Evolutionary conservation across 305 asterid species (phyloP).

Genomic region (Fraxinus albicans): DNA sequence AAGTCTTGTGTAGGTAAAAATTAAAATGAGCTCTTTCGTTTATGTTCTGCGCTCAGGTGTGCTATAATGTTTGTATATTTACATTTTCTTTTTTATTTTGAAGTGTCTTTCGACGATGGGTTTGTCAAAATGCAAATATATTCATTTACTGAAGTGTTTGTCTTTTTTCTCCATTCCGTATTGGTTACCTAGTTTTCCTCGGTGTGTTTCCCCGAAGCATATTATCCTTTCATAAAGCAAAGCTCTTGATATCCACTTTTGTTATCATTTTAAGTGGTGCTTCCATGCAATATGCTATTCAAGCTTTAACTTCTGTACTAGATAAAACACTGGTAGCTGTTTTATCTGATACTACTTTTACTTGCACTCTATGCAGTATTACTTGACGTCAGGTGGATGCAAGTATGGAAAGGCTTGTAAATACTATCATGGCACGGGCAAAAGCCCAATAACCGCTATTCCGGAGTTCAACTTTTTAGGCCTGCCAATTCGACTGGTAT

Average conservation of each 20-base stretch:
- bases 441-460: slow-evolving; percentile 40
- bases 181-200: neutral
- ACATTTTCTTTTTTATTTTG: neutral
- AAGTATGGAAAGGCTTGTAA: slow-evolving; percentile 83
- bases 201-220: neutral
- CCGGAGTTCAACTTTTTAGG: slow-evolving; percentile 82
- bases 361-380: slow-evolving; percentile 63
- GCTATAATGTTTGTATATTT: neutral
- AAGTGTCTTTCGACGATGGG: neutral
- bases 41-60: neutral
- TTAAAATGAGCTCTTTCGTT: neutral
- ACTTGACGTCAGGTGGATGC: slow-evolving; percentile 86
- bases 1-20: neutral
- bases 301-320: neutral
- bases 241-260: neutral
- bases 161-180: neutral
- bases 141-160: neutral
- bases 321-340: neutral
- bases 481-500: slow-evolving; percentile 81
- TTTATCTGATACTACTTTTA: slow-evolving; percentile 19
- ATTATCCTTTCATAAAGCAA: neutral
- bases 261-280: neutral
- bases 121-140: neutral
- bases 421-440: slow-evolving; percentile 62
- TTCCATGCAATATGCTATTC: neutral